These are phyloP conservation scores for Theileria orientalis DNA, from an alignment of 169 alveolate genomes.

Conservation along the genomic window DNA sequence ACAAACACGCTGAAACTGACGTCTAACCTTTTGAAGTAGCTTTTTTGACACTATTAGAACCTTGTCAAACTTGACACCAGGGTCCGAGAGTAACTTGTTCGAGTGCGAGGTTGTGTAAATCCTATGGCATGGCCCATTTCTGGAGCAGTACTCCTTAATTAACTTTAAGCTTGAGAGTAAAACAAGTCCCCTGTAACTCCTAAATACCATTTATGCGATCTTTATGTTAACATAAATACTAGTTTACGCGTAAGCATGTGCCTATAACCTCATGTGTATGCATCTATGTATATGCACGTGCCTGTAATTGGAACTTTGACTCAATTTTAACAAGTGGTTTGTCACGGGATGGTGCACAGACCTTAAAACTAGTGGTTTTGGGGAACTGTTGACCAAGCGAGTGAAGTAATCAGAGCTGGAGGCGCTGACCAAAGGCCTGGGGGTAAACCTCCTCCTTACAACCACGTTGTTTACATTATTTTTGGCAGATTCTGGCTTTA, in stretches of 20 bases:
- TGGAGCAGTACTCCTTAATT: slow-evolving; percentile 53
- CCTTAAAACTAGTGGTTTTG: slow-evolving; percentile 56
- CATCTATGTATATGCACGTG: not conserved
- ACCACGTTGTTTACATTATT: not conserved
- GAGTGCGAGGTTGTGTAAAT: slow-evolving; percentile 60
- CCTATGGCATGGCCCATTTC: slow-evolving; percentile 55
- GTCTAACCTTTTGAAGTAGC: slow-evolving; percentile 47
- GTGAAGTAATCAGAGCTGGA: slow-evolving; percentile 41
- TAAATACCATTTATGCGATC: not conserved
- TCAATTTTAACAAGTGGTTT: slow-evolving; percentile 50
- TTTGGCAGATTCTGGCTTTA: not conserved
- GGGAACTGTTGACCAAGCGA: slow-evolving; percentile 62
- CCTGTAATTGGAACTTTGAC: slow-evolving; percentile 63
- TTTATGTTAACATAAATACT: not conserved
- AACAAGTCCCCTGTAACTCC: slow-evolving; percentile 55
- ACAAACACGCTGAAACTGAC: not conserved
- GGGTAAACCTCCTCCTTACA: slow-evolving; percentile 13
- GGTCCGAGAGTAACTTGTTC: slow-evolving; percentile 48
- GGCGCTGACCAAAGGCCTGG: not conserved
- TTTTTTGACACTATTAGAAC: slow-evolving; percentile 51
- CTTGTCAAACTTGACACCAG: slow-evolving; percentile 36
- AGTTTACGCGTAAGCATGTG: no score
- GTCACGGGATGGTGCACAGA: slow-evolving; percentile 60
- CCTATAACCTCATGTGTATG: not conserved
- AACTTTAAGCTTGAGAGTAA: slow-evolving; percentile 57